Base-by-base conservation (phyloP, 2,329 filamentous ascomycete genomes). In the Arthrobotrys megalospora region DNA sequence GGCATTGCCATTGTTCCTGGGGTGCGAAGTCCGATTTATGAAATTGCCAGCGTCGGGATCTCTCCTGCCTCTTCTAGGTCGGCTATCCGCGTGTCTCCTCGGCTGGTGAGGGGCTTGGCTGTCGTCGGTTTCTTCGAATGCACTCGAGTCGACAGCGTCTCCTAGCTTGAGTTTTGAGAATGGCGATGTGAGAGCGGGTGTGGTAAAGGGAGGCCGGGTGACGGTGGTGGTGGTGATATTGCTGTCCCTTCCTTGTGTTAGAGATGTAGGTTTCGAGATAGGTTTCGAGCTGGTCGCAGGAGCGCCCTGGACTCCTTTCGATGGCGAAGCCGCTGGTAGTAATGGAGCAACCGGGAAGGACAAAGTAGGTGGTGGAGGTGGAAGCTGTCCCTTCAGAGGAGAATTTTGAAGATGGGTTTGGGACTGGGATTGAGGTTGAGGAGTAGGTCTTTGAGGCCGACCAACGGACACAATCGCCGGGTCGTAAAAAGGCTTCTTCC, bases 1-100 rank as follows among this genome's bases (percentile, higher is more conserved):
- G 82, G 70, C 85, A 83, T 84, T 88, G 84, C 73, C 75, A 43
- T 81, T 50, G 32, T 70, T 69, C 28, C 71, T 67, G 2, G 64
- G 53, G 10, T 78, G 80, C 21, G 68, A 58, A 14, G 63, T 77
- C 6, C 76, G 62, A 12, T 52, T 48, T 24, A 73, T 60, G 34
- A 70, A 76, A 10, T 47, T 73, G n/a, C 70, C 62, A 50, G 63
- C 38, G 24, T 71, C 64, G 55, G 67, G 66, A 11, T 41, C 55
- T 11, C 66, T 55, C 36, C 65, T 66, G 5, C 70, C 65, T 38
- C 68, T 67, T 6, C 66, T 64, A 10, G 64, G n/a, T 21, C 65
- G 64, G 41, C 55, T 64, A 21, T 78, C 78, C 8, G 48, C n/a
- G n/a, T 63, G 69, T 45, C 78, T 78, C 24, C 63, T 72, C 6